Percentiles rank a stretch among this genome's conserved stretches.
phyloP scores from a whole-genome alignment of 352 stramenopile genomes.

The Thalassiosira oceanica region DNA sequence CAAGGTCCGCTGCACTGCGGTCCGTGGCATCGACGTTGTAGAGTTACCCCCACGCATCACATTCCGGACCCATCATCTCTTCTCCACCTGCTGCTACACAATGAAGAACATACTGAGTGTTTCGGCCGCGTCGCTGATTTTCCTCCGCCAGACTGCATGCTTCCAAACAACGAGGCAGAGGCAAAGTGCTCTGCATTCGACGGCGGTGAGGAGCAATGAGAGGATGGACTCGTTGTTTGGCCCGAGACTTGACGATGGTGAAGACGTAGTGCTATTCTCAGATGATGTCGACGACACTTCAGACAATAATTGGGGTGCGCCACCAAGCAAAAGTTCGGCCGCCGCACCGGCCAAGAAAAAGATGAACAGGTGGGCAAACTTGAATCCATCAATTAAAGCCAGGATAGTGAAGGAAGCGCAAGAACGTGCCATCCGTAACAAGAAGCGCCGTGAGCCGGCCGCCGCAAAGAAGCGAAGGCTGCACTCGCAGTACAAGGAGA shows the following conservation, averaged over 20 bases:
- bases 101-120: too few species aligned
- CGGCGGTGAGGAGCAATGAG: background rate
- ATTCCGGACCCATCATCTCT: too few species aligned
- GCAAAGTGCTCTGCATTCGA: too few species aligned
- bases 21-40: too few species aligned
- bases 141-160: too few species aligned
- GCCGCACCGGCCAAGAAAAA: too few species aligned
- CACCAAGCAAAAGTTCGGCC: background rate
- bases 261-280: conserved; percentile 29
- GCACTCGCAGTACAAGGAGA: conserved; percentile 43
- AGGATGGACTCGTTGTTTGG: conserved; percentile 28
- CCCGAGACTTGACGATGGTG: conserved; percentile 19
- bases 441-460: conserved; percentile 65
- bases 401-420: conserved; percentile 62
- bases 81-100: too few species aligned
- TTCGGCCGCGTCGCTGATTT: too few species aligned
- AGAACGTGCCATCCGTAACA: conserved; percentile 64
- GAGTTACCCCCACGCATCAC: too few species aligned
- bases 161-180: too few species aligned
- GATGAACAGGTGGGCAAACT: conserved; percentile 51
- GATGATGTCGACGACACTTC: conserved; percentile 9
- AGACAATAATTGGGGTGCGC: conserved; percentile 6
- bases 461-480: conserved; percentile 64
- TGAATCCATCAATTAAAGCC: conserved; percentile 67
- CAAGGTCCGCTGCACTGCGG: too few species aligned